Evolutionary conservation across 1,284 basidiomycete species (phyloP), one percentile per base, ranked within the genome.

Genomic region (Rhodotorula sp.): DNA sequence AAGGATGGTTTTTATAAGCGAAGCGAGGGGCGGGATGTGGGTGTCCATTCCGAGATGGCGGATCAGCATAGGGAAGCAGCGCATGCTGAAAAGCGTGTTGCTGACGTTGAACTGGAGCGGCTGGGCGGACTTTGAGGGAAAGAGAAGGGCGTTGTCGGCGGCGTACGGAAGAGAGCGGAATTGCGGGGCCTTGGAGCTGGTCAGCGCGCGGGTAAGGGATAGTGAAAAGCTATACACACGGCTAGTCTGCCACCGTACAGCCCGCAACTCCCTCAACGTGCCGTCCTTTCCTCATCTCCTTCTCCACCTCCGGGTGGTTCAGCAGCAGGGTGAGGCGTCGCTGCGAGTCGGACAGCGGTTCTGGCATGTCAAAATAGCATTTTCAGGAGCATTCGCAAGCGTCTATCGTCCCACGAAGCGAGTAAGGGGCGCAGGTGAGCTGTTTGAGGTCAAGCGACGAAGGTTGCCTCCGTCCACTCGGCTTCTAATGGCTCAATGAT

Each of bases 11-110:
- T 44, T 44, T 44, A 17, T 3, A 44, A 44, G 7, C 39, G 39
- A 15, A 44, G 39, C 39, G 9, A 10, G 39, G 3, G 19, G 7
- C 13, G 39, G 39, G 39, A 17, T 17, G 13, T 17, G 13, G 39
- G 39, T 44, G 13, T 15, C 9, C 39, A 13, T 6, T 8, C 8
- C 39, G 39, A 36, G n/a, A 8, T 17, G 20, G 20, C 59, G 52
- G 36, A 58, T 57, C 17, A 66, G 36, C 29, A 54, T 57, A 17
- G 65, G 65, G 49, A 64, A 71, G 20, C 53, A 60, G 10, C 59
- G 58, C 8, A 64, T 29, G 19, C 58, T 60, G 49, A 64, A 71
- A 53, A 48, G 20, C 11, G 47, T 51, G 46, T 30, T 52, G 34
- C 48, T 13, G 60, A 46, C 4, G 59, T 66, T 51, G 39, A 59